phyloP scores from a whole-genome alignment of 306 rosid species.

The Quercus cerris region DNA sequence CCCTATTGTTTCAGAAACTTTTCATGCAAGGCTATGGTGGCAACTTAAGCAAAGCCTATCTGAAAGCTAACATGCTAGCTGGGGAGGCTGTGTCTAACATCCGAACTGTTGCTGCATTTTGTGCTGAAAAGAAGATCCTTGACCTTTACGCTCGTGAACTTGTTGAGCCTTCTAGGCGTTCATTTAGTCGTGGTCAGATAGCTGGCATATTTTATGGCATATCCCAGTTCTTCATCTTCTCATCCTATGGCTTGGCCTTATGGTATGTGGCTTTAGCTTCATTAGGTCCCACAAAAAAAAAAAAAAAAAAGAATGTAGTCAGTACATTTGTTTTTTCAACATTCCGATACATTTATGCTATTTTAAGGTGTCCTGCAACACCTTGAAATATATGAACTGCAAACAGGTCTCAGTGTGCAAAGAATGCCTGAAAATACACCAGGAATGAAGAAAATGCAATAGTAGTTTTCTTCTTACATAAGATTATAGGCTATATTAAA shows the following conservation, averaged over 20 bases:
- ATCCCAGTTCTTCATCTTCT: constrained; percentile 92
- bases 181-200: constrained; percentile 85
- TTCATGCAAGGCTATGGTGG: constrained; percentile 97
- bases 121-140: constrained; percentile 80
- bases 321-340: not conserved
- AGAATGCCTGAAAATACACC: not conserved
- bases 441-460: not conserved
- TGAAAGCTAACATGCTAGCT: constrained; percentile 90
- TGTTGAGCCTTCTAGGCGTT: constrained; percentile 69
- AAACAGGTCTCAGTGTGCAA: not conserved
- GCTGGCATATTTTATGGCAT: constrained; percentile 87
- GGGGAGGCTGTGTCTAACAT: constrained; percentile 97
- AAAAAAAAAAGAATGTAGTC: not conserved
- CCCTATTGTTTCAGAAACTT: constrained; percentile 62
- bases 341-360: not conserved
- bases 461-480: not conserved
- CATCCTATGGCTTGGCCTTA: constrained; percentile 92
- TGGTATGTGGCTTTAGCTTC: constrained; percentile 51
- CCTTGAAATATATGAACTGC: not conserved
- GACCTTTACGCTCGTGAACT: constrained; percentile 79
- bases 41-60: constrained; percentile 96
- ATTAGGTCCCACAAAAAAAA: not conserved
- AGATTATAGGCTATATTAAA: not conserved
- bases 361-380: not conserved
- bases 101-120: constrained; percentile 93